phyloP scores from a whole-genome alignment of 1,284 basidiomycete species.

The Ustilago curta region DNA sequence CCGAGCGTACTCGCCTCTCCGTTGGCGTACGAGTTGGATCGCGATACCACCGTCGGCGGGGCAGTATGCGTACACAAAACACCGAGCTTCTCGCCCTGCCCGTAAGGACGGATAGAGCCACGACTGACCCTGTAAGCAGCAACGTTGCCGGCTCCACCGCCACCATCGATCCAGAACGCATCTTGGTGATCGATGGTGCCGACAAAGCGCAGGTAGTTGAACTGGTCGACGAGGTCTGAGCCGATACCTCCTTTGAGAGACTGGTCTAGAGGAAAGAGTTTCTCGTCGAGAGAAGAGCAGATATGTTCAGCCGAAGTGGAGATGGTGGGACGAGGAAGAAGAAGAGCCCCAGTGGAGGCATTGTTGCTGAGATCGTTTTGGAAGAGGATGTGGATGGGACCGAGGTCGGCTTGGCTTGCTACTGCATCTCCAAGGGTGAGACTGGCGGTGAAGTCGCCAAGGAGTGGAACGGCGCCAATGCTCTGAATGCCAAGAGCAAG shows the following conservation, averaged over 20 bases:
- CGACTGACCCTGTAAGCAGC: slow-evolving; percentile 37
- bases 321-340: slow-evolving; percentile 31
- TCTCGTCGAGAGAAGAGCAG: slow-evolving; percentile 48
- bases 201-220: slow-evolving; percentile 38
- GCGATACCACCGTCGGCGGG: slow-evolving; percentile 10
- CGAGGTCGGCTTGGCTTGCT: slow-evolving; percentile 23
- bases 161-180: slow-evolving; percentile 28
- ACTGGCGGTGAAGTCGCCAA: slow-evolving; percentile 2
- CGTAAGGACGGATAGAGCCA: slow-evolving; percentile 9
- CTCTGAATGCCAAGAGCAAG: slow-evolving; percentile 17
- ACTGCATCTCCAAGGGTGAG: neutral
- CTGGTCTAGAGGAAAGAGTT: slow-evolving; percentile 39
- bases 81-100: slow-evolving; percentile 37
- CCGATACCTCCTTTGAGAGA: slow-evolving; percentile 22
- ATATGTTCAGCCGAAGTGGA: slow-evolving; percentile 32
- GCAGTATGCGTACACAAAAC: slow-evolving; percentile 46
- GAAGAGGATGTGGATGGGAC: slow-evolving; percentile 49
- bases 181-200: slow-evolving; percentile 27
- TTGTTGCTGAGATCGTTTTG: slow-evolving; percentile 58
- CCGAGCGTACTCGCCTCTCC: neutral
- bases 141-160: slow-evolving; percentile 1
- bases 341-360: slow-evolving; percentile 49
- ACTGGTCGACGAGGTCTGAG: slow-evolving; percentile 37
- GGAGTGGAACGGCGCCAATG: slow-evolving; percentile 14
- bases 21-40: slow-evolving; percentile 28